Evolutionary conservation across 2,329 filamentous ascomycete species (phyloP), one percentile per base, ranked within the genome.

Genomic region (Trichoderma sp.): DNA sequence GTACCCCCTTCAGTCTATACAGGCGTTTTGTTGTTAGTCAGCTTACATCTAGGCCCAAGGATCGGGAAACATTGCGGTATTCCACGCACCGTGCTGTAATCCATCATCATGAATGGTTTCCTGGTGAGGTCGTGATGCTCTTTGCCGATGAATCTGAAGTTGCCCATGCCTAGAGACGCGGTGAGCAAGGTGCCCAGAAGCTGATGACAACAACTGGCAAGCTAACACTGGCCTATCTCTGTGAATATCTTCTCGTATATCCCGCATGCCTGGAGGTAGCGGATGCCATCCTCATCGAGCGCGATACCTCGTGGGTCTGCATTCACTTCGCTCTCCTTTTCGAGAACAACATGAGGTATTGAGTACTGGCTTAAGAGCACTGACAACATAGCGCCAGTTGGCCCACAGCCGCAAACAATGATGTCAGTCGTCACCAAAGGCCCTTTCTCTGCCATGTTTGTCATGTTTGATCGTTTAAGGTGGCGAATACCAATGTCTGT

Each of bases 251-350:
- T 60, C 4, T 72, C 68, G 42, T 74, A 74, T 5, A 76, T 57
- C 4, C 74, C 74, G 4, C 71, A 52, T 1, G 56, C 72, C 25
- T 76, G 73, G 4, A 75, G 54, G 9, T 67, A 53, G 3, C 76
- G 72, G 39, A 78, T 73, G 5, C 74, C 76, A 64, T 77, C 76
- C 53, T 75, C 76, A 19, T 76, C 74, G 15, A 78, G 68, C 1
- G 73, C 73, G 42, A 78, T 76, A 4, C 76, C 76, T 5, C 76
- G 68, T 2, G 76, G 76, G 66, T 78, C 76, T 8, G 60, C 63
- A 3, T 69, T 75, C 32, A 78, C 71, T 10, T 69, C 68, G 4
- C 29, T 10, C 15, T 76, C 73, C 54, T 70, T 72, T 58, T 78
- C 76, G 7, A 78, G 58, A 2, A 76, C 68, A 22, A 77, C 53